These are phyloP conservation scores for Starmera stellimalicola DNA, from an alignment of 1,139 yeast genomes.

Conservation along the genomic window DNA sequence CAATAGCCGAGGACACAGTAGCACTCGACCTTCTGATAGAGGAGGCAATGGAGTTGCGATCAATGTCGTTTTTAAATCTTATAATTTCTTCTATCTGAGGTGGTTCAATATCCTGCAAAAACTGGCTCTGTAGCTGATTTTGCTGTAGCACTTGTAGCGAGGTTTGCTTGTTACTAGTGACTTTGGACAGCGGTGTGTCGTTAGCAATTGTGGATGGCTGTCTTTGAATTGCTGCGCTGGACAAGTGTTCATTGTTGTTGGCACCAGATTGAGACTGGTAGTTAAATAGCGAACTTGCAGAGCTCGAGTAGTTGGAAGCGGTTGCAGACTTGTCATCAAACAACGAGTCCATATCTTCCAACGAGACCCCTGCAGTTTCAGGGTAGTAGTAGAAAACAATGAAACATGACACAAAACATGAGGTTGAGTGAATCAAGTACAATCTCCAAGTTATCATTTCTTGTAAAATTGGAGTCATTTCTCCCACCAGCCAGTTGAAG, in stretches of 20 bases:
- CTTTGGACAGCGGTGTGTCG: not conserved
- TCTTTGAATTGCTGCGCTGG: conserved; percentile 27
- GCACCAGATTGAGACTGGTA: conserved; percentile 10
- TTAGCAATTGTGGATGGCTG: conserved; percentile 15
- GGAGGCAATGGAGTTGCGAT: conserved; percentile 25
- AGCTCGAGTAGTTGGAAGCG: conserved; percentile 20
- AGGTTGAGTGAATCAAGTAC: conserved; percentile 71
- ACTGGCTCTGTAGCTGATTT: conserved; percentile 3
- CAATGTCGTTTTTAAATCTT: conserved; percentile 19
- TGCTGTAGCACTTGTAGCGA: conserved; percentile 1
- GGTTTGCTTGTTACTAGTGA: conserved; percentile 5
- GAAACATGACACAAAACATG: conserved; percentile 63
- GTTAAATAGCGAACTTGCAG: conserved; percentile 17
- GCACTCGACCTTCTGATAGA: conserved; percentile 31
- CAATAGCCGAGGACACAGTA: conserved; percentile 25
- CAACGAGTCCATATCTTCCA: conserved; percentile 81
- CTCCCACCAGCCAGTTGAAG: conserved; percentile 89
- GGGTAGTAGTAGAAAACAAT: conserved; percentile 68
- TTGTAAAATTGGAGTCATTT: conserved; percentile 78
- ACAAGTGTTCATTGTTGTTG: conserved; percentile 6
- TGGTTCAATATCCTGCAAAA: conserved; percentile 24
- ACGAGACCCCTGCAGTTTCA: conserved; percentile 80
- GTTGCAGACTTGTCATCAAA: conserved; percentile 56
- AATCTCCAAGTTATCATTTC: conserved; percentile 72
- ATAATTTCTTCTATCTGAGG: conserved; percentile 33